Conservation (phyloP, 108 stramenopile species). For the Cylindrotheca fusiformis region DNA sequence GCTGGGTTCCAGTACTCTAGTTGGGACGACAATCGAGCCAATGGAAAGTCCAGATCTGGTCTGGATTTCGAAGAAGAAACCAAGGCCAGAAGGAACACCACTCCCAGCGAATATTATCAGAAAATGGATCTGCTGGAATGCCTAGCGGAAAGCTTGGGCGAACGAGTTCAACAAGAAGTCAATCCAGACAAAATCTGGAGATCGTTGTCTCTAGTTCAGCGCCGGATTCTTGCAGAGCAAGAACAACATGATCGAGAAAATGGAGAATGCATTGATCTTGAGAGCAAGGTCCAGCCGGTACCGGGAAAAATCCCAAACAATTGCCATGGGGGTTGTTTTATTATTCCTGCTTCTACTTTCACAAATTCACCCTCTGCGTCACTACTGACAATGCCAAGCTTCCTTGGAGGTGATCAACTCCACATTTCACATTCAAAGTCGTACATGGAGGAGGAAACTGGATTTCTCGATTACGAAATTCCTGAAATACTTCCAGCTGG, state of each 20-base stretch:
- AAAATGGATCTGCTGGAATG: slow-evolving; percentile 24
- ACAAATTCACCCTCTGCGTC: slow-evolving; percentile 18
- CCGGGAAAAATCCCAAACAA: no score
- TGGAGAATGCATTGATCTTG: no score
- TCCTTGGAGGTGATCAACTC: slow-evolving; percentile 30
- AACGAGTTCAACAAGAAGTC: slow-evolving; percentile 15
- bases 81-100: slow-evolving; percentile 9
- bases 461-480: slow-evolving; percentile 21
- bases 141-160: slow-evolving; percentile 35
- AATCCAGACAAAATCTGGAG: slow-evolving; percentile 27
- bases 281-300: no score
- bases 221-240: slow-evolving; percentile 14
- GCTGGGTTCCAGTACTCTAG: slow-evolving; percentile 20
- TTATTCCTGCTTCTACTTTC: slow-evolving; percentile 35
- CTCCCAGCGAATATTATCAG: slow-evolving; percentile 14
- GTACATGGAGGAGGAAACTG: slow-evolving; percentile 9
- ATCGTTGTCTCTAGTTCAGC: slow-evolving; percentile 32
- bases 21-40: slow-evolving; percentile 26
- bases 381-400: slow-evolving; percentile 23
- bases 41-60: slow-evolving; percentile 8
- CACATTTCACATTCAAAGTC: slow-evolving; percentile 14
- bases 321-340: slow-evolving; percentile 2
- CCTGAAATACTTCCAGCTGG: slow-evolving; percentile 12
- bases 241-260: no score
- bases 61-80: slow-evolving; percentile 37